A percentile compares a stretch with the other conserved stretches of the same genome.
These are phyloP conservation scores for Mycena alexandri DNA, from an alignment of 768 basidiomycete genomes.

Conservation along the genomic window DNA sequence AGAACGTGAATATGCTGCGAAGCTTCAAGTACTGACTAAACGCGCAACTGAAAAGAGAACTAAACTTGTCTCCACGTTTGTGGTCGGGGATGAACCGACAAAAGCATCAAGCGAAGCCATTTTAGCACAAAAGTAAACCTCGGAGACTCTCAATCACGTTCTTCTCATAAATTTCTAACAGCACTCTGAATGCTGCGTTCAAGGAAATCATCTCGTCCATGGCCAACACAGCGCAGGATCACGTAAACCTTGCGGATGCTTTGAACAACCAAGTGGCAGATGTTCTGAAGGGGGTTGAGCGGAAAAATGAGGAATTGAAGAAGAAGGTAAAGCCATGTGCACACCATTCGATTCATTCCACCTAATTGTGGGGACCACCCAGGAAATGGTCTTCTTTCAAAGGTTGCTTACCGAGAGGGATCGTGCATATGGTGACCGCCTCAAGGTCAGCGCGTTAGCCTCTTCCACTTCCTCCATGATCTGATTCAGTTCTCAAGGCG, in stretches of 20 bases:
- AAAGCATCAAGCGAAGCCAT: conserved; percentile 68
- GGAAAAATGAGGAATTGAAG: conserved; percentile 73
- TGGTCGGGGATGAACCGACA: conserved; percentile 77
- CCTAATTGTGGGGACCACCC: conserved; percentile 20
- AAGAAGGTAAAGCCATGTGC: conserved; percentile 64
- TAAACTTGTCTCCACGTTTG: conserved; percentile 65
- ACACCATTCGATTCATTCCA: conserved; percentile 21
- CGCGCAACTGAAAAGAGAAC: conserved; percentile 80
- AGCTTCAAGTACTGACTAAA: conserved; percentile 73
- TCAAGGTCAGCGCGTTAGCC: conserved; percentile 65
- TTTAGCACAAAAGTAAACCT: conserved; percentile 66
- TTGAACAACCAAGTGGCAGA: conserved; percentile 73
- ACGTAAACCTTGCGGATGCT: conserved; percentile 73
- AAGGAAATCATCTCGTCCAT: conserved; percentile 74
- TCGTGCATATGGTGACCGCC: conserved; percentile 71
- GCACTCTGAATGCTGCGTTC: conserved; percentile 82
- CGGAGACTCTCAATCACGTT: background rate
- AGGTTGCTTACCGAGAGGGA: conserved; percentile 80
- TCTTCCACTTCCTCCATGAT: conserved; percentile 25
- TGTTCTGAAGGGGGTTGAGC: conserved; percentile 70
- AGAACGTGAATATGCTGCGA: conserved; percentile 84
- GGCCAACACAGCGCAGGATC: conserved; percentile 73
- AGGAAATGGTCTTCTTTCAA: conserved; percentile 81
- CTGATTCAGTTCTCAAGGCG: conserved; percentile 52
- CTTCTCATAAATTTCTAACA: conserved; percentile 45